Conservation (phyloP, 2,329 filamentous ascomycete species). For the Chalara sp. region DNA sequence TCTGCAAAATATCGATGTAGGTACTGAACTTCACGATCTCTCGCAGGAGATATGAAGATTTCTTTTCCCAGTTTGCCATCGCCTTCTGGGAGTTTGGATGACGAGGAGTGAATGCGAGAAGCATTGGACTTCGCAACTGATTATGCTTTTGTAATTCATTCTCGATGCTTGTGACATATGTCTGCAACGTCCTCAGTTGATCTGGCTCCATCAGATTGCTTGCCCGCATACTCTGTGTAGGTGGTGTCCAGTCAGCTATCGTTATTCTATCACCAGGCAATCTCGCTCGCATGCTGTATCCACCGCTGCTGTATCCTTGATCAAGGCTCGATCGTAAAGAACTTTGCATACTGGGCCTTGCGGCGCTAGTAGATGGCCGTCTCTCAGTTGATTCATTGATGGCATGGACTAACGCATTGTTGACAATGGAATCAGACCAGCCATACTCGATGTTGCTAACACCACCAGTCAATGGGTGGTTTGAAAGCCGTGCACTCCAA, state of each 20-base stretch:
- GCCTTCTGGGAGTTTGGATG: conserved; percentile 75
- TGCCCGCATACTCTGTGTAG: conserved; percentile 82
- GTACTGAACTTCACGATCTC: conserved; percentile 97
- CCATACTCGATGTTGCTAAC: conserved; percentile 97
- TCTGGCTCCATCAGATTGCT: conserved; percentile 72
- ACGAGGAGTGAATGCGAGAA: conserved; percentile 80
- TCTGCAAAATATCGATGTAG: conserved; percentile 79
- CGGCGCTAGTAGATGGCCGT: conserved; percentile 21
- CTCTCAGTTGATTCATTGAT: conserved; percentile 39
- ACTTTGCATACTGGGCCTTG: conserved; percentile 41
- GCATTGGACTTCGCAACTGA: conserved; percentile 77
- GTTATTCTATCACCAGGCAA: conserved; percentile 78
- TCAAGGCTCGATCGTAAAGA: conserved; percentile 54
- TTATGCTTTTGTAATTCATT: conserved; percentile 83
- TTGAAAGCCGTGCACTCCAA: conserved; percentile 91
- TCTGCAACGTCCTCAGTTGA: conserved; percentile 66
- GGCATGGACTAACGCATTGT: conserved; percentile 35
- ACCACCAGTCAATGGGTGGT: conserved; percentile 85
- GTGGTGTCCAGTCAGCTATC: conserved; percentile 84
- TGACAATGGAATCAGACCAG: conserved; percentile 82
- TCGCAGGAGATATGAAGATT: conserved; percentile 81
- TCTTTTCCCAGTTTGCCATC: conserved; percentile 96
- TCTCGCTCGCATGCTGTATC: conserved; percentile 36
- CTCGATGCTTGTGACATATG: conserved; percentile 81
- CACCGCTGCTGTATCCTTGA: conserved; percentile 26